Percentiles rank a stretch among this genome's conserved stretches.
These are phyloP conservation scores for Rutidosis leptorrhynchoides DNA, from an alignment of 129 eudicot genomes.

Conservation along the genomic window DNA sequence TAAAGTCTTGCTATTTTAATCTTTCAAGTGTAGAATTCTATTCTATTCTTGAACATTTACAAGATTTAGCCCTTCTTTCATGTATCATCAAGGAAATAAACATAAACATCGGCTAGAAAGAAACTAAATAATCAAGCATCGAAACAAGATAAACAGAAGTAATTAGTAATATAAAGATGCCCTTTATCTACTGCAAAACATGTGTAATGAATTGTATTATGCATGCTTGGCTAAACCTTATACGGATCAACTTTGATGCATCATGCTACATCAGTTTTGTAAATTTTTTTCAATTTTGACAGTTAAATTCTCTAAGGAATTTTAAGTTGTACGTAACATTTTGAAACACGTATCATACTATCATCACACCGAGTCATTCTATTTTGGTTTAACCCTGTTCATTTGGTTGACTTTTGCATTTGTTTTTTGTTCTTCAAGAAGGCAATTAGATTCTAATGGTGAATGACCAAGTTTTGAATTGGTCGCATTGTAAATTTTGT, in stretches of 20 bases:
- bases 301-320: neutral
- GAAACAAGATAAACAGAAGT: neutral
- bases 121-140: neutral
- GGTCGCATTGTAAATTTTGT: neutral
- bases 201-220: no score
- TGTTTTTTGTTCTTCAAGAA: no score
- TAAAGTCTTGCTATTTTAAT: no score
- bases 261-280: neutral
- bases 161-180: neutral
- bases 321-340: neutral
- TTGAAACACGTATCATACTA: neutral
- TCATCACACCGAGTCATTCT: neutral
- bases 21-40: no score
- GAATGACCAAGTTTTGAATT: neutral
- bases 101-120: neutral
- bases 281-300: neutral
- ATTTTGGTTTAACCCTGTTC: no score
- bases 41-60: no score
- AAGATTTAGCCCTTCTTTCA: neutral
- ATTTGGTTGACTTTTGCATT: no score
- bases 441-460: neutral
- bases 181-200: neutral
- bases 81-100: neutral
- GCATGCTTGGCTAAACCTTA: conserved; percentile 9
- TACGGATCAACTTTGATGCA: conserved; percentile 31